Evolutionary conservation across 805 yeast species (phyloP), one percentile per base, ranked within the genome.

Genomic region (Zygosaccharomyces bailii): DNA sequence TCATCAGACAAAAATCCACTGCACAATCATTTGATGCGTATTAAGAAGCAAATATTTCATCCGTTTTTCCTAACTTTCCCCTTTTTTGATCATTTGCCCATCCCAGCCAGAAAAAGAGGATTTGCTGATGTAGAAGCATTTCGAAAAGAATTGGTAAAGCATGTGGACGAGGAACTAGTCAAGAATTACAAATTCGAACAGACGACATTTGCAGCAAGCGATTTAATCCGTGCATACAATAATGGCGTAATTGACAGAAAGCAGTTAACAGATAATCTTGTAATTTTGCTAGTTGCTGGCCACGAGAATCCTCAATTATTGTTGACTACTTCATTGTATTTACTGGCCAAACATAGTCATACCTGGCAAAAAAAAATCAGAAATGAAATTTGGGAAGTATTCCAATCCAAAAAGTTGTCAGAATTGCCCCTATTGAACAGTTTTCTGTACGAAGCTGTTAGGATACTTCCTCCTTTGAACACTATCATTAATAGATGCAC

Each of bases 301-400:
- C 84, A 79, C 57, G 84, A 79, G 51, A 79, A 79, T 48, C 84
- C 84, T 0, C 79, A 77, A 47, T 54, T 79, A 18, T 58, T 78
- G 8, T 52, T 78, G 48, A 68, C 75, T 0, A 74, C 80, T 0
- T 53, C 73, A 4, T 50, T 79, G 1, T 78, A 71, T 45, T 49
- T 75, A 10, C 51, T 79, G 20, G 76, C 75, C 1, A 78, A 77
- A 46, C 42, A 71, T 50, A 61, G 14, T 11, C 40, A 60, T 1
- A 39, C 50, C 0, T 68, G 76, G 50, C 90, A 84, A 58, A 46
- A 57, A 2, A 58, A 55, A 27, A 63, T 86, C 14, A 64, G 66
- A 25, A 45, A 67, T 1, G 93, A 86, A 61, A 56, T 78, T 8
- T 21, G 36, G 24, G 18, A 38, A 21, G 42, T 57, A 13, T 39